Conservation (phyloP, 805 yeast species). For the Cyberlindnera maritima region DNA sequence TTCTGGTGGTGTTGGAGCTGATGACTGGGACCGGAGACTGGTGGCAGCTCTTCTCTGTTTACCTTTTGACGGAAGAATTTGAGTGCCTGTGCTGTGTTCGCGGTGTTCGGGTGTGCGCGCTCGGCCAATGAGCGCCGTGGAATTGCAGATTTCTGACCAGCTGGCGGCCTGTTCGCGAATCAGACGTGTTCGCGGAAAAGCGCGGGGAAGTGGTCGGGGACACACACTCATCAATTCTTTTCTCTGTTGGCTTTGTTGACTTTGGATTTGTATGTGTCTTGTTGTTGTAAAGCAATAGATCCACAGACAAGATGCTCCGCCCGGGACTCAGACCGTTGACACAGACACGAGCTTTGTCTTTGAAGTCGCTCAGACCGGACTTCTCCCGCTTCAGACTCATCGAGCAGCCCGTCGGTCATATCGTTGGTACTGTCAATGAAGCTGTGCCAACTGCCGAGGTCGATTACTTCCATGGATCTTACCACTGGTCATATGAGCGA, state of each 20-base stretch:
- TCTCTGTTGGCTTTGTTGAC: not conserved
- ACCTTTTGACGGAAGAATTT: slow-evolving; percentile 5
- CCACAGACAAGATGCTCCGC: slow-evolving; percentile 7
- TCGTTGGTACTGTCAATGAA: slow-evolving; percentile 71
- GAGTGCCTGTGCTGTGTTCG: not conserved
- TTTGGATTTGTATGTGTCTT: too few species aligned
- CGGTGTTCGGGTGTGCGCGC: slow-evolving; percentile 1
- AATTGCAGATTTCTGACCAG: slow-evolving; percentile 18
- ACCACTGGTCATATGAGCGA: slow-evolving; percentile 74
- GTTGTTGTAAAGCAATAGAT: too few species aligned
- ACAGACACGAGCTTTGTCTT: slow-evolving; percentile 5
- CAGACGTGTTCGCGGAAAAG: not conserved
- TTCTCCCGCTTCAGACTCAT: slow-evolving; percentile 40
- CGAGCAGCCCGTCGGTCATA: slow-evolving; percentile 71
- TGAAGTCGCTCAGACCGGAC: slow-evolving; percentile 25
- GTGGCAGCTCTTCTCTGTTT: not conserved
- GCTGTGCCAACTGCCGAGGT: slow-evolving; percentile 61
- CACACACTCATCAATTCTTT: not conserved
- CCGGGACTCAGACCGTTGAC: slow-evolving; percentile 9
- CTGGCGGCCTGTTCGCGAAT: not conserved
- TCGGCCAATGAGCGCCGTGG: slow-evolving; percentile 17
- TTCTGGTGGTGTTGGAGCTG: not conserved
- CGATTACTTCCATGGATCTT: slow-evolving; percentile 59
- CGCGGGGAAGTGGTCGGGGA: not conserved
- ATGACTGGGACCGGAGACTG: too few species aligned